A percentile compares a stretch with the other conserved stretches of the same genome.
Conservation (phyloP, 768 basidiomycete species). For the Trametes cinnabarina region DNA sequence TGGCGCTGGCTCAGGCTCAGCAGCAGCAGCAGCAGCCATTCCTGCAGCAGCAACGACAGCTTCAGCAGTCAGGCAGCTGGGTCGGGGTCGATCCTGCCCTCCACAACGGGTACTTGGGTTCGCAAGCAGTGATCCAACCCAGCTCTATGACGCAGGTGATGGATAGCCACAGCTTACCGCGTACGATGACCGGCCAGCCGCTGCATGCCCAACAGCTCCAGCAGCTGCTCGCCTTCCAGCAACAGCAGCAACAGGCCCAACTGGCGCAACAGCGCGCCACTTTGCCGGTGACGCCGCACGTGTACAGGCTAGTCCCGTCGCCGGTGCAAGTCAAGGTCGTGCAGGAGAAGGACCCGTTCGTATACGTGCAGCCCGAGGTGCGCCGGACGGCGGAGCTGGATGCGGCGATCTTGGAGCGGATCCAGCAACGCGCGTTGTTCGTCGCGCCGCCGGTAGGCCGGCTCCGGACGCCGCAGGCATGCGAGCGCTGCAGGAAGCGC, state of each 20-base stretch:
- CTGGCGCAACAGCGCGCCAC: background rate
- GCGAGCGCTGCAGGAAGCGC: slow-evolving; percentile 17
- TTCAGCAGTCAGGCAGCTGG: background rate
- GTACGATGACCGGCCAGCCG: background rate
- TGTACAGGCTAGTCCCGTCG: background rate
- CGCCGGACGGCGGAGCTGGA: background rate
- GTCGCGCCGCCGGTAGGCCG: background rate
- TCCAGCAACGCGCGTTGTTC: slow-evolving; percentile 9
- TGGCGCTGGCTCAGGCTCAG: background rate
- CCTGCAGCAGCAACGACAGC: too few species aligned
- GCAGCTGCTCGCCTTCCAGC: background rate
- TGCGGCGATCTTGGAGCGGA: background rate
- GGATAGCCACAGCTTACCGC: background rate
- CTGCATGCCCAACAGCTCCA: background rate
- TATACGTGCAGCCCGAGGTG: background rate
- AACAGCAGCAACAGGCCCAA: background rate
- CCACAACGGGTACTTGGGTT: background rate
- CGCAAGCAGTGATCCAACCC: background rate
- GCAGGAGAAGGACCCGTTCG: background rate
- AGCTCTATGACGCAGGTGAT: background rate
- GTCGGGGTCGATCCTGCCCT: background rate
- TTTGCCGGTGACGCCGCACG: background rate
- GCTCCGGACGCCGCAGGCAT: slow-evolving; percentile 13
- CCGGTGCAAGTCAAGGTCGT: background rate
- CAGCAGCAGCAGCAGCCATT: background rate